Conservation (phyloP, 2,329 filamentous ascomycete species). For the Claviceps sp. region DNA sequence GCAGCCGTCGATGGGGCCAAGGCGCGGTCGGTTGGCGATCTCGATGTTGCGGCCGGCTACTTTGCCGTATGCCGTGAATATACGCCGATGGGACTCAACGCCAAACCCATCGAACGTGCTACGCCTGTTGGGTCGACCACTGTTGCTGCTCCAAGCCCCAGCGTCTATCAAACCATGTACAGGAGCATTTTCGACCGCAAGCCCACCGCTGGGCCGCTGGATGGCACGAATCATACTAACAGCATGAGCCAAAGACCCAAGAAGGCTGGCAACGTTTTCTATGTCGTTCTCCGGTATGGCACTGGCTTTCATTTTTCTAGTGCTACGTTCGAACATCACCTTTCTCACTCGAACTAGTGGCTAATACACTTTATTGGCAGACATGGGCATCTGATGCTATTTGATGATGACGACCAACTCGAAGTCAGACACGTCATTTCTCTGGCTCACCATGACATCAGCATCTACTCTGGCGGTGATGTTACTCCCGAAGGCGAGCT, state of each 20-base stretch:
- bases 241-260: constrained; percentile 40
- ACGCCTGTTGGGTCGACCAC: constrained; percentile 65
- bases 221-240: constrained; percentile 32
- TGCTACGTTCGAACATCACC: not conserved
- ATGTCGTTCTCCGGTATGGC: constrained; percentile 68
- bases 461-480: constrained; percentile 69
- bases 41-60: constrained; percentile 77
- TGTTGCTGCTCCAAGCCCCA: constrained; percentile 69
- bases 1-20: constrained; percentile 46
- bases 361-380: constrained; percentile 26
- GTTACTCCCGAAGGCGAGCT: constrained; percentile 79
- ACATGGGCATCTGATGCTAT: constrained; percentile 93
- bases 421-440: constrained; percentile 96
- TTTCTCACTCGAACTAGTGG: not conserved
- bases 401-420: constrained; percentile 87
- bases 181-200: constrained; percentile 86
- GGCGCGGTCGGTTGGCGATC: constrained; percentile 41
- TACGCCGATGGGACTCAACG: constrained; percentile 80
- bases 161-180: constrained; percentile 98
- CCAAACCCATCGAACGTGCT: constrained; percentile 76
- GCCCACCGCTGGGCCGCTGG: constrained; percentile 30
- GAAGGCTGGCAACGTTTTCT: constrained; percentile 78
- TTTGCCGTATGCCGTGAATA: constrained; percentile 94
- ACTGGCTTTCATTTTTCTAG: not conserved
- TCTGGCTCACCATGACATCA: constrained; percentile 73